Evolutionary conservation across 2,329 filamentous ascomycete species (phyloP).

Genomic region (Venturia carpophila): DNA sequence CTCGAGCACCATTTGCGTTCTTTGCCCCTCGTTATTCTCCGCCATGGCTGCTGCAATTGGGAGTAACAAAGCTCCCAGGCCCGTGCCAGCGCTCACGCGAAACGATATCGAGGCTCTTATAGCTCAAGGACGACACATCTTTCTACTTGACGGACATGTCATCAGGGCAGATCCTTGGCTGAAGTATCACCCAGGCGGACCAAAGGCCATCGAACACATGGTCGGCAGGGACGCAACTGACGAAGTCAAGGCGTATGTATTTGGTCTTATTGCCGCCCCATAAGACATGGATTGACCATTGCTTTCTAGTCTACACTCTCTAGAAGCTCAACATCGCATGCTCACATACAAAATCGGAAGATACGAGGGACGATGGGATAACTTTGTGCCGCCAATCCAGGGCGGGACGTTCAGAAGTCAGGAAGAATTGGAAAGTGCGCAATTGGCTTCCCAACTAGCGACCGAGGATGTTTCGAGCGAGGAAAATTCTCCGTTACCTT

Average conservation of each 20-base stretch:
- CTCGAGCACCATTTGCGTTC: neutral
- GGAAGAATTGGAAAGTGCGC: conserved; percentile 30
- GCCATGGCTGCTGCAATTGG: neutral
- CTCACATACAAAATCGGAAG: conserved; percentile 72
- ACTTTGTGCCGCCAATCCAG: conserved; percentile 87
- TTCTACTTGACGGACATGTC: conserved; percentile 74
- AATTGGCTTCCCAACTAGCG: conserved; percentile 27
- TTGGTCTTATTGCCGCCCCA: conserved; percentile 13
- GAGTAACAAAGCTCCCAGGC: conserved; percentile 4
- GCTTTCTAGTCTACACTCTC: conserved; percentile 64
- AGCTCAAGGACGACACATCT: conserved; percentile 67
- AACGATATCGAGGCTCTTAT: conserved; percentile 73
- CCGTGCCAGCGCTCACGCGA: conserved; percentile 31
- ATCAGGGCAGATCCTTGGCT: conserved; percentile 85
- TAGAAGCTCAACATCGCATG: conserved; percentile 69
- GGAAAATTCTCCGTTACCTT: conserved; percentile 48
- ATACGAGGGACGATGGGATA: conserved; percentile 73
- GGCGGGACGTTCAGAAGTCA: conserved; percentile 66
- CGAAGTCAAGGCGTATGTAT: conserved; percentile 76
- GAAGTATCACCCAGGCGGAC: conserved; percentile 82
- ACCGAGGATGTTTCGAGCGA: conserved; percentile 38
- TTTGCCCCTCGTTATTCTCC: neutral
- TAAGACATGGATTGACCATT: neutral
- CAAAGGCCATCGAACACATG: conserved; percentile 88
- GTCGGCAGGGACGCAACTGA: conserved; percentile 89